These are phyloP conservation scores for Auriculariales sp. DNA, from an alignment of 768 basidiomycete species.

Conservation along the genomic window DNA sequence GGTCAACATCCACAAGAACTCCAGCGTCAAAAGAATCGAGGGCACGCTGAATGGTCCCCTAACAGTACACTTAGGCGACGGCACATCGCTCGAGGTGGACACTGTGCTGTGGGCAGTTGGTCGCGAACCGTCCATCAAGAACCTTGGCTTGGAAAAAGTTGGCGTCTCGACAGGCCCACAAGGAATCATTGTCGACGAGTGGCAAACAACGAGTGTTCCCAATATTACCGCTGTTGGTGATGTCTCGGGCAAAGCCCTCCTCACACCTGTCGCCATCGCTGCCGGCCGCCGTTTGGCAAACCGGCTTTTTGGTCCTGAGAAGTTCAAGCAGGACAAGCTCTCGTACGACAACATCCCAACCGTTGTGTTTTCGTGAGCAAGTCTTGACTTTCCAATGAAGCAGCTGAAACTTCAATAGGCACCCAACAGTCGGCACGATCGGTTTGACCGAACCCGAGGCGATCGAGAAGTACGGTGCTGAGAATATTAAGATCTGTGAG, in stretches of 20 bases:
- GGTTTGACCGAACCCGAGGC: constrained; percentile 92
- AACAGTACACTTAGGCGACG: constrained; percentile 61
- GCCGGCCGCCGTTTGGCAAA: constrained; percentile 84
- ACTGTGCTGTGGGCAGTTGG: constrained; percentile 90
- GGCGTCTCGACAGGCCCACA: constrained; percentile 63
- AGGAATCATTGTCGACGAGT: constrained; percentile 85
- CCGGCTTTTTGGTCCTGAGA: constrained; percentile 73
- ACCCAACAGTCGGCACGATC: constrained; percentile 90
- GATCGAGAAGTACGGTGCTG: constrained; percentile 65
- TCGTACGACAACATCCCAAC: constrained; percentile 82
- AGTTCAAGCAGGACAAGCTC: constrained; percentile 80
- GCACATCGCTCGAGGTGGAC: constrained; percentile 74
- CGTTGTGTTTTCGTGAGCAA: constrained; percentile 87
- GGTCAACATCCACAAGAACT: constrained; percentile 70
- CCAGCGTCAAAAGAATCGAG: constrained; percentile 62
- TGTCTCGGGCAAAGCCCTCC: constrained; percentile 77
- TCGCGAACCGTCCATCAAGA: constrained; percentile 62
- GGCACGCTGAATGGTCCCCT: constrained; percentile 57
- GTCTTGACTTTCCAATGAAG: background rate
- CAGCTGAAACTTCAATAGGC: constrained; percentile 29
- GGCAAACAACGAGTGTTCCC: constrained; percentile 63
- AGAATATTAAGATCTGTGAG: constrained; percentile 82
- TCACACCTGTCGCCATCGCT: constrained; percentile 96
- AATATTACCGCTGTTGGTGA: constrained; percentile 80
- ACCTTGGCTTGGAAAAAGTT: constrained; percentile 61